A percentile compares a stretch with the other conserved stretches of the same genome.
Evolutionary conservation across 352 stramenopile species (phyloP).

Genomic region (Discostella stelligera): DNA sequence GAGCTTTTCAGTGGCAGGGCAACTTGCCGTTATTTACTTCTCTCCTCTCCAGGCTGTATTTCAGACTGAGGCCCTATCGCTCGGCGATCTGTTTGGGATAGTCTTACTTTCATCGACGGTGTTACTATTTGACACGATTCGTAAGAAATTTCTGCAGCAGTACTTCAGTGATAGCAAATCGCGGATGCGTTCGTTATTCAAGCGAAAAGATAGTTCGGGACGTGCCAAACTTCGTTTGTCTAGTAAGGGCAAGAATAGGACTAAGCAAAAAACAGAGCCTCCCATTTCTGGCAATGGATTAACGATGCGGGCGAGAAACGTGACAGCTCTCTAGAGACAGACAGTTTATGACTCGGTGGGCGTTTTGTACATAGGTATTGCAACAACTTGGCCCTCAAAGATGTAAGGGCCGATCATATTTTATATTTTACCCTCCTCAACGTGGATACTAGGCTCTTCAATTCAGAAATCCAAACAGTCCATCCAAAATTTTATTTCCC

Average conservation of each 20-base stretch:
- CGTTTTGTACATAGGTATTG: too few relatives aligned
- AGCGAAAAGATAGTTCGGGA: constrained; percentile 1
- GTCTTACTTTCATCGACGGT: constrained; percentile 90
- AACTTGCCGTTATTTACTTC: constrained; percentile 96
- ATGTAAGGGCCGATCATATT: too few relatives aligned
- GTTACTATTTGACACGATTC: constrained; percentile 90
- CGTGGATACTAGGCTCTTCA: neutral
- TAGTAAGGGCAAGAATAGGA: constrained; percentile 9
- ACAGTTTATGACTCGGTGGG: too few relatives aligned
- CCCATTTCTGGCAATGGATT: constrained; percentile 12
- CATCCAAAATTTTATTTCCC: constrained; percentile 11
- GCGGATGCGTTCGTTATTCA: constrained; percentile 10
- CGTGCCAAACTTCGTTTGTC: neutral
- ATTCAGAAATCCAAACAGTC: constrained; percentile 18
- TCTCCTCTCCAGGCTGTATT: constrained; percentile 93
- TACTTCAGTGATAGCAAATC: constrained; percentile 64
- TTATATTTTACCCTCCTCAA: too few relatives aligned
- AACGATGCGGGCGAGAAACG: constrained; percentile 16
- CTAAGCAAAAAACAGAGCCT: constrained; percentile 1
- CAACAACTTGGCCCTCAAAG: too few relatives aligned
- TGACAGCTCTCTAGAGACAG: neutral
- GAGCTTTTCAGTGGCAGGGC: constrained; percentile 89
- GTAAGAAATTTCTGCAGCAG: constrained; percentile 85
- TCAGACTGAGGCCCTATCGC: constrained; percentile 92
- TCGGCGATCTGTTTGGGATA: constrained; percentile 91